Base-by-base conservation (phyloP, 352 stramenopile genomes). In the Phytopythium helicoides region DNA sequence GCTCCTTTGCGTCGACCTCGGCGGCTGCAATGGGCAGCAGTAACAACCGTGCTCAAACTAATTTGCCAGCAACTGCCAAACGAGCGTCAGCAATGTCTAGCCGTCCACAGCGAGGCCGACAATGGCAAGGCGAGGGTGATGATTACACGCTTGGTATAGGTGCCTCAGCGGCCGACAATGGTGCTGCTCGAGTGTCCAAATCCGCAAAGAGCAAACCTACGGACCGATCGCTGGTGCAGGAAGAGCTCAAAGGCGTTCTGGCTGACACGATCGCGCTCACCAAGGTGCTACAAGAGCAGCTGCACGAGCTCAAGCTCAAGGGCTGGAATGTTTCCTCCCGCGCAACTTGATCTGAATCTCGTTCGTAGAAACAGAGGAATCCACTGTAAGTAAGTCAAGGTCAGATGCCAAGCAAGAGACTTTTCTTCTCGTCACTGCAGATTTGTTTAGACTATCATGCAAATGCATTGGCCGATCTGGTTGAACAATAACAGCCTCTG, bases 251-350 rank as follows among this genome's bases (percentile, higher is more conserved):
- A 36, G 67, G 62, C 33, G 71, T 90, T 23, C 57, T 90, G 22
- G 71, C 70, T 31, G 70, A 67, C 34, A 88, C 80, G 11, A 87
- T 90, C 18, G 75, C 85, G 44, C 61, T 90, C 21, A 80, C 80
- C 2, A 90, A 85, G 48, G 68, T 81, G 34, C 66, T 90, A 4
- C 80, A 90, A 51, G 75, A 88, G 38, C 80, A 90, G 52, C 68
- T 90, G 14, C 72, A 88, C 52, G 80, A 90, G 62, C 75, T 90
- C 59, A 88, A 86, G 70, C 68, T 90, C 55, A 88, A 88, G 41
- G 75, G 75, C 26, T 90, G 80, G 80, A 88, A 88, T 59, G 82
- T 88, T 14, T 64, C 73, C 2, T 65, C 61, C 16, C 62, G 62
- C 12, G 47, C 37, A 15, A 39, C 37, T 3, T 47, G 18, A 33